These are phyloP conservation scores for Phytophthora megakarya DNA, from an alignment of 352 stramenopile genomes.

Conservation along the genomic window DNA sequence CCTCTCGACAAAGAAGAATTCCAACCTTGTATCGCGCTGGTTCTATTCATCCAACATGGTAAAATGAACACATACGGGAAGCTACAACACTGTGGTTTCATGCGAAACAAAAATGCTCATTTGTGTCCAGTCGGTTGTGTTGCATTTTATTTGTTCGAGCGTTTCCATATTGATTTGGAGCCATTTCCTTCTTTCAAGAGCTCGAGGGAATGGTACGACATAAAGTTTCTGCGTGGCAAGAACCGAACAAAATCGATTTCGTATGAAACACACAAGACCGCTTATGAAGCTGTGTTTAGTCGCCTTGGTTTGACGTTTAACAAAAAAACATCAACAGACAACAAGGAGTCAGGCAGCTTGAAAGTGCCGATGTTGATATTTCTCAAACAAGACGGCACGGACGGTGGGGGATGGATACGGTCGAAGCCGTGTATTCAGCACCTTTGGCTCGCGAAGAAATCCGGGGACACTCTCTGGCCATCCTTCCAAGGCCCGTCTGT, in stretches of 20 bases:
- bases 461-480: slow-evolving; percentile 2
- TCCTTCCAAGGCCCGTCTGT: neutral
- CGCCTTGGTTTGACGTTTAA: slow-evolving; percentile 7
- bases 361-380: slow-evolving; percentile 4
- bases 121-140: too few relatives aligned
- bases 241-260: slow-evolving; percentile 4
- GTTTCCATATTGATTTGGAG: too few relatives aligned
- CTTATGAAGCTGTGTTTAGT: slow-evolving; percentile 7
- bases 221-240: slow-evolving; percentile 6
- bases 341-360: slow-evolving; percentile 1
- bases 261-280: slow-evolving; percentile 12
- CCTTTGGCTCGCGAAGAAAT: slow-evolving; percentile 6
- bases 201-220: neutral
- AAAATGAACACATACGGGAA: too few relatives aligned
- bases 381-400: neutral
- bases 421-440: slow-evolving; percentile 3
- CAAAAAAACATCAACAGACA: slow-evolving; percentile 16
- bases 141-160: too few relatives aligned
- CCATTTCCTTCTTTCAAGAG: too few relatives aligned
- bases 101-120: too few relatives aligned
- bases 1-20: slow-evolving; percentile 1
- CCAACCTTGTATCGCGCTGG: slow-evolving; percentile 3
- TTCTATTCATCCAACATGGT: too few relatives aligned
- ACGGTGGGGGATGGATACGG: slow-evolving; percentile 9
- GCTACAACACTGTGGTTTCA: too few relatives aligned